A percentile compares a stretch with the other conserved stretches of the same genome.
Evolutionary conservation across 805 yeast species (phyloP).

Genomic region (Lachancea lanzarotensis): DNA sequence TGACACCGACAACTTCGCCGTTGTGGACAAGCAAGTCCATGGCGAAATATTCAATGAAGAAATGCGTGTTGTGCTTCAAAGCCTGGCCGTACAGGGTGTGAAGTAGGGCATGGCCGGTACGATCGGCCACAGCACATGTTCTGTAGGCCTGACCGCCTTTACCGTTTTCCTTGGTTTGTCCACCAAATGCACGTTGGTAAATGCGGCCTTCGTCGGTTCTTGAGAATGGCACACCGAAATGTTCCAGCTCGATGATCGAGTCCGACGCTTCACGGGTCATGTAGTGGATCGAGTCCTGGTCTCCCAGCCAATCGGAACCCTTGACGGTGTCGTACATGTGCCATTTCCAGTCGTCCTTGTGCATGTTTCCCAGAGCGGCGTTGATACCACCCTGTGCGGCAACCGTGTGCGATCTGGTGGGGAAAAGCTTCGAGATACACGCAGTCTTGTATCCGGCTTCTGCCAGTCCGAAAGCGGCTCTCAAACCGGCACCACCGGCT

Average conservation of each 20-base stretch:
- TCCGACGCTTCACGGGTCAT: slow-evolving; percentile 98
- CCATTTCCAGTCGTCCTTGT: slow-evolving; percentile 98
- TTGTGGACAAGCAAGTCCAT: slow-evolving; percentile 89
- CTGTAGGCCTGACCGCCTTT: slow-evolving; percentile 99
- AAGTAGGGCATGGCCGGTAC: slow-evolving; percentile 96
- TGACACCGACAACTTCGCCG: slow-evolving; percentile 93
- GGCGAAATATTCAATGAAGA: slow-evolving; percentile 96
- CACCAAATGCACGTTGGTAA: slow-evolving; percentile 98
- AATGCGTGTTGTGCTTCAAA: slow-evolving; percentile 92
- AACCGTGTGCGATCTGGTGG: slow-evolving; percentile 97
- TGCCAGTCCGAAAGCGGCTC: slow-evolving; percentile 97
- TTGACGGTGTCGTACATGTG: slow-evolving; percentile 99
- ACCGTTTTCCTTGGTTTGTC: slow-evolving; percentile 91
- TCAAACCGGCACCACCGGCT: slow-evolving; percentile 98
- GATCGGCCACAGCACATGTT: slow-evolving; percentile 98
- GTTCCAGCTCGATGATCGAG: slow-evolving; percentile 93
- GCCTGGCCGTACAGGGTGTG: slow-evolving; percentile 97
- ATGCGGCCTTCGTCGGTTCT: slow-evolving; percentile 95
- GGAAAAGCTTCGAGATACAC: slow-evolving; percentile 93
- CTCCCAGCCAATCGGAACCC: slow-evolving; percentile 99
- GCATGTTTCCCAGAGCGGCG: slow-evolving; percentile 98
- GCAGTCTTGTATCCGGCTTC: slow-evolving; percentile 97
- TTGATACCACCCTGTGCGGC: slow-evolving; percentile 99
- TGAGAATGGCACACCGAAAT: slow-evolving; percentile 97
- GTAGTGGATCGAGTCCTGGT: slow-evolving; percentile 97